Base-by-base conservation (phyloP, 805 yeast genomes). In the Lachancea nothofagi region DNA sequence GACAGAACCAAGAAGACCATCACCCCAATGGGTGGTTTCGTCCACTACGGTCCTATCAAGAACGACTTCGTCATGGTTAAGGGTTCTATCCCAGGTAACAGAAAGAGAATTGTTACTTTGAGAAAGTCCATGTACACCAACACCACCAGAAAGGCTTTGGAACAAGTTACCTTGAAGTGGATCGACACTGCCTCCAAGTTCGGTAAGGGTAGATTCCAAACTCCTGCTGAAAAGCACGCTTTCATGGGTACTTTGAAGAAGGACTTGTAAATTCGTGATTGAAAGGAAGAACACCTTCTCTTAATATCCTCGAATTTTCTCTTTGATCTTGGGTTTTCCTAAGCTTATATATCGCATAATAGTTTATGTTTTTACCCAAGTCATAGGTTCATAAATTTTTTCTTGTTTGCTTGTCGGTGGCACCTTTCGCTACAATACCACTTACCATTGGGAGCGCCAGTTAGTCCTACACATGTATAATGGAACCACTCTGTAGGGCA, bases 151-250 rank as follows among this genome's bases (percentile, higher is more conserved):
- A 83, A 80, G 76, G 97, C 97, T 64, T 70, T 83, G 62, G 99
- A 93, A 81, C 72, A 87, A 75, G 96, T 90, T 60, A 78, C 75
- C 81, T 85, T 93, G 75, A 93, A 93, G 78, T 93, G 97, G 98
- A 93, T 93, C 71, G 99, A 93, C 74, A 93, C 99, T 65, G 96
- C 99, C 70, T 93, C 98, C 67, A 89, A 90, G 77, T 93, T 93
- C 89, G 99, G 99, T 84, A 94, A 93, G 87, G 98, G 98, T 81
- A 93, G 98, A 83, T 93, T 93, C 97, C 99, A 93, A 80, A 93
- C 99, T 67, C 95, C 97, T 65, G 97, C 97, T 72, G 99, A 93
- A 82, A 94, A 94, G 89, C 88, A 83, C 69, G 95, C 98, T 69
- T 93, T 93, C 90, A 66, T 89, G 79, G 99, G 99, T 79, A 90